These are phyloP conservation scores for Marchantia polymorpha DNA, from an alignment of 225 moss, liverwort and hornwort species.

Conservation along the genomic window DNA sequence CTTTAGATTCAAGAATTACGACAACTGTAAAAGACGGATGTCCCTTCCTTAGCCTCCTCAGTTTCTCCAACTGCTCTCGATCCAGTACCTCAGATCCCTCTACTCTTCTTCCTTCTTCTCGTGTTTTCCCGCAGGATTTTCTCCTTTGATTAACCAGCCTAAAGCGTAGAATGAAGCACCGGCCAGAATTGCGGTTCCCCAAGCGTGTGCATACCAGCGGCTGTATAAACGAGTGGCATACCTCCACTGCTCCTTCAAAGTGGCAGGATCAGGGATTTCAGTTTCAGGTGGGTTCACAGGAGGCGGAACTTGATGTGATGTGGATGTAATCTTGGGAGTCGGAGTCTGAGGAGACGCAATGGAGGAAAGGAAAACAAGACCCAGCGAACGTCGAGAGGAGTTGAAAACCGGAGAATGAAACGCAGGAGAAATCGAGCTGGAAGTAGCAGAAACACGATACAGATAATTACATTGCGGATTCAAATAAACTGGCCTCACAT, in stretches of 20 bases:
- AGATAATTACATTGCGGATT: background rate
- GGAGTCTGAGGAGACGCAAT: background rate
- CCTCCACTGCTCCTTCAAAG: slow-evolving; percentile 78
- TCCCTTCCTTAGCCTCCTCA: too few species aligned
- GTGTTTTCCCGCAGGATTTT: slow-evolving; percentile 55
- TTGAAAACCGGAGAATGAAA: background rate
- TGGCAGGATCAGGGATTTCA: slow-evolving; percentile 64
- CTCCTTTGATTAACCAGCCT: slow-evolving; percentile 85
- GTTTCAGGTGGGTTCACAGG: slow-evolving; percentile 69
- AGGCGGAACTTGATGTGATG: slow-evolving; percentile 40
- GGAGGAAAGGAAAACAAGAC: slow-evolving; percentile 7
- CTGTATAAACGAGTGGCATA: slow-evolving; percentile 69
- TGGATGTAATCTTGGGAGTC: background rate
- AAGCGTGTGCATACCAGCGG: slow-evolving; percentile 78
- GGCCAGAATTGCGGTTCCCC: slow-evolving; percentile 88
- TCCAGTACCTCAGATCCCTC: background rate
- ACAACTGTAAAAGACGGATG: too few species aligned
- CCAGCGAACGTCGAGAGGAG: background rate
- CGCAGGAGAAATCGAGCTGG: background rate
- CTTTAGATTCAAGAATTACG: too few species aligned
- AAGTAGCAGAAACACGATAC: background rate
- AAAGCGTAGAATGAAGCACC: slow-evolving; percentile 64
- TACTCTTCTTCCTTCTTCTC: slow-evolving; percentile 42
- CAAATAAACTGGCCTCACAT: background rate
- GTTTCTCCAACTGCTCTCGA: too few species aligned